phyloP scores from a whole-genome alignment of 208 protist genomes.

The Trypanosoma lewisi region DNA sequence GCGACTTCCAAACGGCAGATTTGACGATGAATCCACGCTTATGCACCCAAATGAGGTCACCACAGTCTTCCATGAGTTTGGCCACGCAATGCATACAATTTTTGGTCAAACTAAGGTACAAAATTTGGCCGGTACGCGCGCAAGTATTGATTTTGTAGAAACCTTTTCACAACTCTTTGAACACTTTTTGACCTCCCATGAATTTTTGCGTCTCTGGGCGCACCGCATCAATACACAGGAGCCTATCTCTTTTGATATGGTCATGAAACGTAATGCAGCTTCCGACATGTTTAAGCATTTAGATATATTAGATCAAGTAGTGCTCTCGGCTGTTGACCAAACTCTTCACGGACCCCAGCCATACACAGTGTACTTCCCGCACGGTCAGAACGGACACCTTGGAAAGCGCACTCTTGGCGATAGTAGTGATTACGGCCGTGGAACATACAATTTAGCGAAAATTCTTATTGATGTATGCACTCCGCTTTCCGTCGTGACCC shows the following conservation, averaged over 20 bases:
- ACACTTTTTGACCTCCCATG: constrained; percentile 89
- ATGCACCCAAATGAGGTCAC: constrained; percentile 88
- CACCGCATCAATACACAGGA: constrained; percentile 84
- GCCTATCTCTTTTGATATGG: constrained; percentile 87
- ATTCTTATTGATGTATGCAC: constrained; percentile 76
- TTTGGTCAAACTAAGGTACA: constrained; percentile 92
- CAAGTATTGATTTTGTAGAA: constrained; percentile 93
- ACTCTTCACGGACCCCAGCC: constrained; percentile 86
- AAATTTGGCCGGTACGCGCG: constrained; percentile 90
- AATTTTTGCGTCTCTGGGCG: constrained; percentile 89
- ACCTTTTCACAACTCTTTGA: constrained; percentile 94
- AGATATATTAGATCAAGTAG: constrained; percentile 86
- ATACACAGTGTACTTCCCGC: constrained; percentile 86
- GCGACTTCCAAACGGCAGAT: constrained; percentile 51
- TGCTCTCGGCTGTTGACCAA: constrained; percentile 86
- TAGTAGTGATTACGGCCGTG: constrained; percentile 64
- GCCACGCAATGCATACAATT: constrained; percentile 93
- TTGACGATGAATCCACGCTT: constrained; percentile 81
- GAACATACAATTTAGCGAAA: constrained; percentile 79
- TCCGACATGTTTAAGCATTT: constrained; percentile 87
- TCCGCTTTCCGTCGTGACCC: constrained; percentile 73
- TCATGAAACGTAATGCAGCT: constrained; percentile 81
- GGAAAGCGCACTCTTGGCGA: constrained; percentile 85
- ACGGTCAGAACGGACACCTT: constrained; percentile 57
- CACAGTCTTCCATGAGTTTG: constrained; percentile 94